These are phyloP conservation scores for Neophaeococcomyces aloes DNA, from an alignment of 2,329 filamentous ascomycete species.

Conservation along the genomic window DNA sequence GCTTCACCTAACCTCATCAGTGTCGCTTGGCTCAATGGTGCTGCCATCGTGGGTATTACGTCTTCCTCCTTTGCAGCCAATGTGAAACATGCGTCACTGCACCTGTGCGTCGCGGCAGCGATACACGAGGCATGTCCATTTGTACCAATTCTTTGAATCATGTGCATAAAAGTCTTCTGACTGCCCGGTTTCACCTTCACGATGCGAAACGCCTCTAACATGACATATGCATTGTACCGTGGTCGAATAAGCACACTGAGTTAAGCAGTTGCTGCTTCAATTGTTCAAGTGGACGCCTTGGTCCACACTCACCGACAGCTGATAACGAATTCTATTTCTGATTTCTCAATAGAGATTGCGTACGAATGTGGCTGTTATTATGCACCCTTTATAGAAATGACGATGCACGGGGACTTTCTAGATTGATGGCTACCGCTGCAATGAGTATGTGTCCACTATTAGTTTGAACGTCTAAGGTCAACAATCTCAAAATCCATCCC, in stretches of 20 bases:
- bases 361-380: no score
- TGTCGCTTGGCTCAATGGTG: slow-evolving; percentile 2
- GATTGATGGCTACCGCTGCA: no score
- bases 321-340: background rate
- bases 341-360: no score
- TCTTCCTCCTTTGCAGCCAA: background rate
- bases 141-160: background rate
- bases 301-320: background rate
- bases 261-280: no score
- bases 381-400: no score
- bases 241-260: no score
- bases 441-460: background rate
- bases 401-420: no score
- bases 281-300: no score
- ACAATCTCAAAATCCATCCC: slow-evolving; percentile 58
- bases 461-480: slow-evolving; percentile 42
- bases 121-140: no score
- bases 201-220: no score
- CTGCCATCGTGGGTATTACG: background rate
- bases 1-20: background rate
- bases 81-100: slow-evolving; percentile 7
- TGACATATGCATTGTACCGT: no score
- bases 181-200: no score
- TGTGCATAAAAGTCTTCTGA: background rate
- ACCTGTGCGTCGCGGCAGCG: background rate